Evolutionary conservation across 176 grass and related monocot genomes (phyloP).

Genomic region (Poa pratensis): DNA sequence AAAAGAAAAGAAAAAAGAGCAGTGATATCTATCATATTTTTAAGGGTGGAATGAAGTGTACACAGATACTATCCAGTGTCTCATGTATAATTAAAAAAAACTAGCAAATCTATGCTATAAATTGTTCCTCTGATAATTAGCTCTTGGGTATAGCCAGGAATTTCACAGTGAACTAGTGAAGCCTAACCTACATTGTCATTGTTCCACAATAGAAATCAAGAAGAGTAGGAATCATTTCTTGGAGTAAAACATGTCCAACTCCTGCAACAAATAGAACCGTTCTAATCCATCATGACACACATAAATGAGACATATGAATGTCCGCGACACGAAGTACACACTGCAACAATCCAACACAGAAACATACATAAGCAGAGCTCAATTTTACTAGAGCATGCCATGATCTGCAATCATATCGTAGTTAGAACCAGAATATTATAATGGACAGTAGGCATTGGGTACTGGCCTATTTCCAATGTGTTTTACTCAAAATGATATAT

Average conservation of each 20-base stretch:
- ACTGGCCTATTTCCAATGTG: background rate
- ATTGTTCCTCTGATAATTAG: background rate
- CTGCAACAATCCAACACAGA: conserved; percentile 7
- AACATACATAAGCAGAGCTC: background rate
- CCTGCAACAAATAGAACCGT: background rate
- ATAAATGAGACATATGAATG: background rate
- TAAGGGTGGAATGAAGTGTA: background rate
- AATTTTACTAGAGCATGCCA: background rate
- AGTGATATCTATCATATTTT: background rate
- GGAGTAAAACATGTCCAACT: background rate
- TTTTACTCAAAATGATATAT: background rate
- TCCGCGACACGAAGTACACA: background rate
- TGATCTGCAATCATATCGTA: background rate
- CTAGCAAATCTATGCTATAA: background rate
- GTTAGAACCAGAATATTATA: background rate
- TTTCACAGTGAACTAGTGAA: background rate
- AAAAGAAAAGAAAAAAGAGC: too few relatives aligned
- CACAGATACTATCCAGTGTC: background rate
- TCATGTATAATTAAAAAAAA: background rate
- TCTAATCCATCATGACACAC: background rate
- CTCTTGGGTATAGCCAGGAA: background rate
- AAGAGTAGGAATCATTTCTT: background rate
- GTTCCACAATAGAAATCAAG: conserved; percentile 6
- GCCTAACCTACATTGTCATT: background rate
- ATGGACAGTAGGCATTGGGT: background rate